Conservation (phyloP, 257 asterid genomes). For the Eucommia ulmoides region DNA sequence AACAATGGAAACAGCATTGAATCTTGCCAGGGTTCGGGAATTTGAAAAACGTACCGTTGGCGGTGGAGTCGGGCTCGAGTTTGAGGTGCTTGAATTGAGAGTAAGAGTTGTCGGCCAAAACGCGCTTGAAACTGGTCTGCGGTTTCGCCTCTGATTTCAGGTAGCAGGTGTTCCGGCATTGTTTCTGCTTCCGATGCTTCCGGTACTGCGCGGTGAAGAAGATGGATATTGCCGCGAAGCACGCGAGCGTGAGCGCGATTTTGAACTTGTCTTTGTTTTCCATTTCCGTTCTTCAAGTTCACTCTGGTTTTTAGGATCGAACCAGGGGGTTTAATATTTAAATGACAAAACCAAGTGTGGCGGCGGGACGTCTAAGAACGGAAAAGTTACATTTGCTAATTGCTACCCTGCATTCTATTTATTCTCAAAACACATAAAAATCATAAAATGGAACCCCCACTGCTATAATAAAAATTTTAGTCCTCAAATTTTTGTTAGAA, state of each 20-base stretch:
- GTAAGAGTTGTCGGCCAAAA: conserved; percentile 72
- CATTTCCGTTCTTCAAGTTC: too few relatives aligned
- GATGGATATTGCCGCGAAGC: conserved; percentile 44
- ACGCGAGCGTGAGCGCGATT: conserved; percentile 31
- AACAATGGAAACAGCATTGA: background rate
- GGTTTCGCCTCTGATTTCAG: conserved; percentile 52
- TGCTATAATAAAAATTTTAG: too few relatives aligned
- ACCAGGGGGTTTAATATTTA: too few relatives aligned
- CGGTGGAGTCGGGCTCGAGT: conserved; percentile 12
- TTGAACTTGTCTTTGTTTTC: conserved; percentile 24
- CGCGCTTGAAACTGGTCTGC: conserved; percentile 57
- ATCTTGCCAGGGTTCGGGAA: background rate
- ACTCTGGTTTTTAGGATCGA: too few relatives aligned
- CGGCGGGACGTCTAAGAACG: too few relatives aligned
- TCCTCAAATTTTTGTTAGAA: too few relatives aligned
- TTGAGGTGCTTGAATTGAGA: conserved; percentile 74
- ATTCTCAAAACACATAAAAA: too few relatives aligned
- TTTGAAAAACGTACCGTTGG: conserved; percentile 27
- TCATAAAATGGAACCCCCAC: too few relatives aligned
- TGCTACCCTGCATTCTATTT: too few relatives aligned
- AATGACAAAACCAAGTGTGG: too few relatives aligned
- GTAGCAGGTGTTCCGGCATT: conserved; percentile 33
- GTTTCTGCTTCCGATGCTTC: conserved; percentile 14
- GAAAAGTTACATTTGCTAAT: too few relatives aligned
- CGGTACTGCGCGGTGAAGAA: conserved; percentile 23